A percentile compares a stretch with the other conserved stretches of the same genome.
phyloP scores from a whole-genome alignment of 257 asterid genomes.

The Mitragyna speciosa region DNA sequence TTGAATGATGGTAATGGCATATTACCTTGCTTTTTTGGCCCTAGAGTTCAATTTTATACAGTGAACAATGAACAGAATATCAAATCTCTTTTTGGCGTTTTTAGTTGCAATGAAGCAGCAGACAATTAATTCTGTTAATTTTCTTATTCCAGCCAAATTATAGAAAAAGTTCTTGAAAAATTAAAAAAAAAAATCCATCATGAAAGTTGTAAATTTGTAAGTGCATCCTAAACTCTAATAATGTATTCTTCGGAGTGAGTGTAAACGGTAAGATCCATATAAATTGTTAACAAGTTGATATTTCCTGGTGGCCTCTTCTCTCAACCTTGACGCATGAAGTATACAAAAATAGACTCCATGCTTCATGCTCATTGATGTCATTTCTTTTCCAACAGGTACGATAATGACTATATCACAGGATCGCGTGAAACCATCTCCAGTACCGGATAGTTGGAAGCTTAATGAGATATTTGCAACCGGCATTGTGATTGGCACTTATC shows the following conservation, averaged over 20 bases:
- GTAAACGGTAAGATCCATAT: neutral
- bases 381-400: constrained; percentile 20
- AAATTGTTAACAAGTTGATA: neutral
- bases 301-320: neutral
- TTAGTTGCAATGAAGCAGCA: neutral
- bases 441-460: constrained; percentile 33
- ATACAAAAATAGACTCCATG: neutral
- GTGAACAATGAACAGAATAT: neutral
- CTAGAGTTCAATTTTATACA: neutral
- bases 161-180: neutral
- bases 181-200: neutral
- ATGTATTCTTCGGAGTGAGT: neutral
- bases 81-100: neutral
- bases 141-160: neutral
- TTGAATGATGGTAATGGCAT: constrained; percentile 31
- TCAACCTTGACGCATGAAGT: neutral
- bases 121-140: neutral
- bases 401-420: constrained; percentile 34
- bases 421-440: constrained; percentile 31
- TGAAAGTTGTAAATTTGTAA: neutral
- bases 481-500: constrained; percentile 30
- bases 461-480: constrained; percentile 35
- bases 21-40: neutral
- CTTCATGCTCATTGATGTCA: neutral
- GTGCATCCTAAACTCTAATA: neutral